phyloP scores from a whole-genome alignment of 2,329 filamentous ascomycete genomes.

The Annulohypoxylon truncatum region DNA sequence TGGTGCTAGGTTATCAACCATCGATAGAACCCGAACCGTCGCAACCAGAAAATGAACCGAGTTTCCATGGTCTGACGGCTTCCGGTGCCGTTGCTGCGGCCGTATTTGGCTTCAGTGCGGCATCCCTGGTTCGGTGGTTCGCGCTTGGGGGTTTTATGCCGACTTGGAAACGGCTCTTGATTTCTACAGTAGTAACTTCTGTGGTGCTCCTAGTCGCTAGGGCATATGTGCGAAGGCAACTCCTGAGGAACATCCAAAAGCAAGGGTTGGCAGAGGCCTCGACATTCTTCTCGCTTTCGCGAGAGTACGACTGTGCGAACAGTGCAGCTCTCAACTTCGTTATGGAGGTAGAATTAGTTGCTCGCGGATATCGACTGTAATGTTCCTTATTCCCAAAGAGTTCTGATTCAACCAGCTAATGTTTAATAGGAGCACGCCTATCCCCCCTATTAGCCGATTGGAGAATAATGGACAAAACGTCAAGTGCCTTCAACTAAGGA shows the following conservation, averaged over 20 bases:
- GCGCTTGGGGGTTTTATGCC: constrained; percentile 44
- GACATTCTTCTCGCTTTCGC: constrained; percentile 48
- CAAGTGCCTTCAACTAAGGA: constrained; percentile 83
- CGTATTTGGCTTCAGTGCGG: constrained; percentile 47
- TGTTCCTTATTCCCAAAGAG: background rate
- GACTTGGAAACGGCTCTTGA: constrained; percentile 45
- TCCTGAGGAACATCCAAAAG: constrained; percentile 49
- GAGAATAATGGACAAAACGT: constrained; percentile 84
- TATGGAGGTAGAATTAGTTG: constrained; percentile 51
- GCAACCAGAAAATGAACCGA: constrained; percentile 38
- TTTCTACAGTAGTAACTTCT: constrained; percentile 40
- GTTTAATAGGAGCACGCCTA: constrained; percentile 76
- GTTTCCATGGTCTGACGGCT: constrained; percentile 46
- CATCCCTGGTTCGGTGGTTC: constrained; percentile 48
- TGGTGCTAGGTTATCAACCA: constrained; percentile 45
- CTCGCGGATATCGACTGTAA: constrained; percentile 52
- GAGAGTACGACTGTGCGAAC: constrained; percentile 50
- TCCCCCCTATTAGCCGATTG: constrained; percentile 91
- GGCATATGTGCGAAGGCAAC: constrained; percentile 48
- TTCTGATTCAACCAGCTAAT: constrained; percentile 26
- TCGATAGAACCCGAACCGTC: constrained; percentile 38
- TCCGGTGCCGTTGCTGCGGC: constrained; percentile 49
- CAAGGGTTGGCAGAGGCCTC: constrained; percentile 46
- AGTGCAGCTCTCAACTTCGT: constrained; percentile 52
- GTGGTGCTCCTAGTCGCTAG: constrained; percentile 41